phyloP scores from a whole-genome alignment of 805 yeast genomes.

The Debaryomyces tyrocola region DNA sequence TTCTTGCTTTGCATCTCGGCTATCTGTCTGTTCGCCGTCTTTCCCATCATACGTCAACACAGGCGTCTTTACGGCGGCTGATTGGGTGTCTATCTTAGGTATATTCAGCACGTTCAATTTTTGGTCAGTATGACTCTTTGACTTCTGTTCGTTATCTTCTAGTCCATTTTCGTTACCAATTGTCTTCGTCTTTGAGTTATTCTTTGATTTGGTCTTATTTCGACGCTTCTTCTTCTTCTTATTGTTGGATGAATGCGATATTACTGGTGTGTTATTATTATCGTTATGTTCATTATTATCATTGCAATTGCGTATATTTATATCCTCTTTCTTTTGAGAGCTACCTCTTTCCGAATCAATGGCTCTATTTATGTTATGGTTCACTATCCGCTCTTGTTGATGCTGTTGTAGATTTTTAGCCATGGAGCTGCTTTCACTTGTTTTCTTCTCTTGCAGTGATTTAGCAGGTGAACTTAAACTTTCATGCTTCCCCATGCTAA shows the following conservation, averaged over 20 bases:
- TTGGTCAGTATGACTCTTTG: background rate
- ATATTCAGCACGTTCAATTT: background rate
- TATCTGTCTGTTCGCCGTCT: background rate
- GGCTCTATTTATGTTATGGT: background rate
- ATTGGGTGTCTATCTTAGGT: background rate
- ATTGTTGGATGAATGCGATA: background rate
- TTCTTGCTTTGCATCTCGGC: background rate
- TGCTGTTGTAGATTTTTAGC: too few relatives aligned
- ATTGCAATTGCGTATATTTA: background rate
- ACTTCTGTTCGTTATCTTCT: background rate
- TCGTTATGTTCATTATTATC: background rate
- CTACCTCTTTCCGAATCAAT: background rate
- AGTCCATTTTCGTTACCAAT: background rate
- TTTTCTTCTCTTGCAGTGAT: background rate
- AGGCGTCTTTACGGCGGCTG: background rate
- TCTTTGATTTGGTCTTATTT: constrained; percentile 2
- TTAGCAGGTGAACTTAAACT: background rate
- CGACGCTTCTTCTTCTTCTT: constrained; percentile 5
- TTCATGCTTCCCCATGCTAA: background rate
- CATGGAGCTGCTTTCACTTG: background rate
- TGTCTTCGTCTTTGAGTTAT: background rate
- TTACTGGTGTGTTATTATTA: background rate
- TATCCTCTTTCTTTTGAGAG: background rate
- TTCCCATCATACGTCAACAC: too few relatives aligned
- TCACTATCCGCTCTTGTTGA: background rate